Conservation (phyloP, 305 asterid genomes). For the Fraxinus floribunda region DNA sequence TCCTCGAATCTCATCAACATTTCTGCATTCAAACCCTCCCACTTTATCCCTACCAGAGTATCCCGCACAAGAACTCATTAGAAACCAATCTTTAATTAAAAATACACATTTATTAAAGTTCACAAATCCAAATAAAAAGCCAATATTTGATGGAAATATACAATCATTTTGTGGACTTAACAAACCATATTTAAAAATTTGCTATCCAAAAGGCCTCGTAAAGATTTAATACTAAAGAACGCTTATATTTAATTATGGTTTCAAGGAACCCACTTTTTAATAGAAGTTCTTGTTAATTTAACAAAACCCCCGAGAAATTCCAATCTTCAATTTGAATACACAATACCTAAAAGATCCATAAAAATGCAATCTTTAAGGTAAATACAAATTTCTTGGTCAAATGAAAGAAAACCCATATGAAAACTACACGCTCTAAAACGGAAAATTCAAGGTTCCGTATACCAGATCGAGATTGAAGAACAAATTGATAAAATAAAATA, state of each 20-base stretch:
- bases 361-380: conserved; percentile 21
- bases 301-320: conserved; percentile 24
- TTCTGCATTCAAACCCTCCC: conserved; percentile 73
- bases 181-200: background rate
- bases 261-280: too few species aligned
- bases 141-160: background rate
- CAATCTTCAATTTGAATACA: background rate
- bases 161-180: background rate
- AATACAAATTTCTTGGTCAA: conserved; percentile 10
- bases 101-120: background rate
- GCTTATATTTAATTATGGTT: too few species aligned
- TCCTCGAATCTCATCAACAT: conserved; percentile 89
- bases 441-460: background rate
- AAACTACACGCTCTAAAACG: background rate
- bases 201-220: too few species aligned
- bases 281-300: background rate
- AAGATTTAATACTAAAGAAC: too few species aligned
- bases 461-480: conserved; percentile 93
- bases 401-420: conserved; percentile 15
- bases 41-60: conserved; percentile 48
- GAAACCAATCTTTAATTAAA: background rate
- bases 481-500: conserved; percentile 48
- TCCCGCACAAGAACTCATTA: conserved; percentile 2
- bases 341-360: background rate
- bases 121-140: background rate